Base-by-base conservation (phyloP, 164 flowering plant genomes). In the Echeveria elegans region DNA sequence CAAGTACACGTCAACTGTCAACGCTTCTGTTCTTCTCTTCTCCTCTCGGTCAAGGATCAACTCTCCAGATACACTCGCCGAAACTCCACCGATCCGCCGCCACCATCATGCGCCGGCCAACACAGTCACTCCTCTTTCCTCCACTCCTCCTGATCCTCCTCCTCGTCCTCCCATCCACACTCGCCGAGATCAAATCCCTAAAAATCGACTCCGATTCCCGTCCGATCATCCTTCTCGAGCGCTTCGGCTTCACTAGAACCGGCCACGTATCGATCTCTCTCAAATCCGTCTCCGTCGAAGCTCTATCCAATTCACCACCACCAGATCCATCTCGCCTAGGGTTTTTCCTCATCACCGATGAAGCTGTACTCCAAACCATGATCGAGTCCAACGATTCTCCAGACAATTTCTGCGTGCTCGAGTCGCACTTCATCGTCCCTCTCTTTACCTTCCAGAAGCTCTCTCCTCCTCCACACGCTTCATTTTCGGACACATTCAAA, bases 311-410 rank as follows among this genome's bases (percentile, higher is more conserved):
- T 19, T 19, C 52, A 19, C 52, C 52, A 19, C 63, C 52, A 47
- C 5, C 21, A 18, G 5, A 15, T 47, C 52, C 52, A 47, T 75
- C 87, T 8, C 84, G 21, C 11, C 75, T 88, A 45, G 92, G 91
- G 19, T 90, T 90, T 82, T 87, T 90, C 81, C 88, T 90, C 73
- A 79, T 90, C 63, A 79, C 92, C 26, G 91, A 90, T 56, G 89
- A 86, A 64, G 70, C 95, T 56, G 84, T 87, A 53, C 73, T 84
- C 66, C 88, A 79, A 23, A 81, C 86, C 63, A 74, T 88, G 64
- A 28, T 79, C 28, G 95, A 90, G 78, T 73, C 80, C 56, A 84
- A 83, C 48, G 77, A 75, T 24, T 79, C 72, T 71, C 79, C 85
- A 37, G 62, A 38, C 19, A 64, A 52, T 18, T 85, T 81, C 69